phyloP scores from a whole-genome alignment of 1,284 basidiomycete species.

The Moesziomyces parantarcticus region DNA sequence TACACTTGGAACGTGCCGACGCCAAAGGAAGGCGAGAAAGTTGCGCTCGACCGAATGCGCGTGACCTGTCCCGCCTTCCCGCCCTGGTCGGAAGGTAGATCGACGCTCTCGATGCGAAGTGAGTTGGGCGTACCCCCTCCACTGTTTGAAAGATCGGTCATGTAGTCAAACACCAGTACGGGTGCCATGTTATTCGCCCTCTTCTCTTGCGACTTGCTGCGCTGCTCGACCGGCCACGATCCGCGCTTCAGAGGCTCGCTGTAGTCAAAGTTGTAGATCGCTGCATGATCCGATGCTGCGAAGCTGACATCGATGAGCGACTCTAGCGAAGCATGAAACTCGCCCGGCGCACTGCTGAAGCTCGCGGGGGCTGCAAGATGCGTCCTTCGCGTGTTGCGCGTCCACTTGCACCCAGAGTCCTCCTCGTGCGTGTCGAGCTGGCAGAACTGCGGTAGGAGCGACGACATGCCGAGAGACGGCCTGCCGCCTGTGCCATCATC shows the following conservation, averaged over 20 bases:
- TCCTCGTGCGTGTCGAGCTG: conserved; percentile 18
- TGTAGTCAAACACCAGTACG: conserved; percentile 36
- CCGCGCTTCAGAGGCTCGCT: conserved; percentile 6
- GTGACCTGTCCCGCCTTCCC: conserved; percentile 8
- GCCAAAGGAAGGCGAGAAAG: conserved; percentile 32
- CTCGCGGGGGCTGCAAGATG: conserved; percentile 3
- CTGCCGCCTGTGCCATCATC: conserved; percentile 42
- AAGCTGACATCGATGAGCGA: conserved; percentile 16
- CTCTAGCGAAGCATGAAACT: conserved; percentile 13
- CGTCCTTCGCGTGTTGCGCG: conserved; percentile 3
- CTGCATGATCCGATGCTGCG: conserved; percentile 27
- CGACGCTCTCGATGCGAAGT: conserved; percentile 10
- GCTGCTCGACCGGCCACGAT: background rate
- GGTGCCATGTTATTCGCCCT: conserved; percentile 27
- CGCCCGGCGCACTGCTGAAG: conserved; percentile 14
- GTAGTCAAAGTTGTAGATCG: conserved; percentile 34
- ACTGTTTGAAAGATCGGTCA: conserved; percentile 23
- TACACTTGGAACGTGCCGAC: conserved; percentile 28
- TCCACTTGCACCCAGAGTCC: conserved; percentile 32
- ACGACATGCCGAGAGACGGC: conserved; percentile 28
- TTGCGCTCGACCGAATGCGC: conserved; percentile 21
- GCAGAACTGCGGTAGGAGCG: conserved; percentile 42
- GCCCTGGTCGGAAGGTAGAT: background rate
- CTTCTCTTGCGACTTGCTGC: background rate
- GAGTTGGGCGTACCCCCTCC: conserved; percentile 17